A percentile compares a stretch with the other conserved stretches of the same genome.
Conservation (phyloP, 495 filamentous ascomycete species). For the Lasiosphaeriaceae sp. region DNA sequence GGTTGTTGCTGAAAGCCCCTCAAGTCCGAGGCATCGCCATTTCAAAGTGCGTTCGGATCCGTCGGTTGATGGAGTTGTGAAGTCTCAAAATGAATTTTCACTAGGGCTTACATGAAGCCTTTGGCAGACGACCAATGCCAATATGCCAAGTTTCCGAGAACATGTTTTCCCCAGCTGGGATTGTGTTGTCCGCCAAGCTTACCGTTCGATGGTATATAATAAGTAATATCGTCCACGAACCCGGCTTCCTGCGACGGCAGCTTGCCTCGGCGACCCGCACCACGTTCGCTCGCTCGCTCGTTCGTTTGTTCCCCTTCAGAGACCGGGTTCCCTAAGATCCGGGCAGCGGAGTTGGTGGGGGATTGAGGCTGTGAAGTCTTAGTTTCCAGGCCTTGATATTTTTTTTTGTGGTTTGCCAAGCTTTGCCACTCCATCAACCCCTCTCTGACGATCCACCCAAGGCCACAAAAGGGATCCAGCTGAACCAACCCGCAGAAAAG, state of each 20-base stretch:
- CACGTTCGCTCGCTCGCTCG: not conserved
- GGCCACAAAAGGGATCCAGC: not conserved
- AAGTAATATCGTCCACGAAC: not conserved
- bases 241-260: not conserved
- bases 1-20: not conserved
- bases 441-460: not conserved
- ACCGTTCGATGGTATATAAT: not conserved
- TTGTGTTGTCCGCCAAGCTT: not conserved
- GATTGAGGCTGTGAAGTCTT: no score
- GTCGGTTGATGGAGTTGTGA: not conserved
- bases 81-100: no score
- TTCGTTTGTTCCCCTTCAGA: no score
- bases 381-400: not conserved
- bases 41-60: not conserved
- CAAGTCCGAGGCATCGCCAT: not conserved
- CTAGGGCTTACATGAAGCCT: no score
- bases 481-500: not conserved
- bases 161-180: not conserved
- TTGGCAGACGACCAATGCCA: no score
- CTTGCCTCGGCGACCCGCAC: not conserved
- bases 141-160: no score
- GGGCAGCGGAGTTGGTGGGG: no score
- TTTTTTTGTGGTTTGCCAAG: not conserved
- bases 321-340: no score
- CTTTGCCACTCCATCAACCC: not conserved